A percentile compares a stretch with the other conserved stretches of the same genome.
Evolutionary conservation across 306 rosid genomes (phyloP).

Genomic region (Datisca glomerata): DNA sequence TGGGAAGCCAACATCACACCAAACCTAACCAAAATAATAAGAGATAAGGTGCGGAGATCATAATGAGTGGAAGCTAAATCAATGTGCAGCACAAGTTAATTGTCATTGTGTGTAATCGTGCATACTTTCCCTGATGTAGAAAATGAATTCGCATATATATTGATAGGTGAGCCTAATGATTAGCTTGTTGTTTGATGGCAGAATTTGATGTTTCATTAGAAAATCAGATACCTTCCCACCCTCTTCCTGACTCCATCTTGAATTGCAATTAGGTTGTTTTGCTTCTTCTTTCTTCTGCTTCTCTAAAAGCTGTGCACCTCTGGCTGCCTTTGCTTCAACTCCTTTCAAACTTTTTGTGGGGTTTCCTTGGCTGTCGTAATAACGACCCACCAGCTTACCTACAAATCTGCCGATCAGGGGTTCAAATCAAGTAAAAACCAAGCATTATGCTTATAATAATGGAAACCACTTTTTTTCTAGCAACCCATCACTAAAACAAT

Average conservation of each 20-base stretch:
- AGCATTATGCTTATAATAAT: no score
- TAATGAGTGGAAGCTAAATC: no score
- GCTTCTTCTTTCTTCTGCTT: constrained; percentile 88
- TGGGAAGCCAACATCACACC: constrained; percentile 88
- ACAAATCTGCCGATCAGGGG: constrained; percentile 36
- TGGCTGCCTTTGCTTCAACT: constrained; percentile 84
- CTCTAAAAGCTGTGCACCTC: constrained; percentile 88
- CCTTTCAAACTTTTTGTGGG: constrained; percentile 87
- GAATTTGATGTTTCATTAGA: not conserved
- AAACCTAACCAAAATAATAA: constrained; percentile 73
- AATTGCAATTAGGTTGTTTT: constrained; percentile 69
- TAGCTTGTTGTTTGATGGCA: not conserved
- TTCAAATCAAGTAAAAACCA: constrained; percentile 9
- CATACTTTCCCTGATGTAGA: no score
- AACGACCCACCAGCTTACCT: constrained; percentile 81
- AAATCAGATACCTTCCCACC: constrained; percentile 71
- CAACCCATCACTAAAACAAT: no score
- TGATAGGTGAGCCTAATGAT: not conserved
- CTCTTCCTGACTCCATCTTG: constrained; percentile 88
- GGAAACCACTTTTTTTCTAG: no score
- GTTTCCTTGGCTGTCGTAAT: constrained; percentile 61
- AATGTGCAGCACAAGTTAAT: constrained; percentile 1
- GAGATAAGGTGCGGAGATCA: no score
- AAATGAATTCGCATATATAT: no score
- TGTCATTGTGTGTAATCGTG: no score